Evolutionary conservation across 805 yeast species (phyloP).

Genomic region (Millerozyma acaciae): DNA sequence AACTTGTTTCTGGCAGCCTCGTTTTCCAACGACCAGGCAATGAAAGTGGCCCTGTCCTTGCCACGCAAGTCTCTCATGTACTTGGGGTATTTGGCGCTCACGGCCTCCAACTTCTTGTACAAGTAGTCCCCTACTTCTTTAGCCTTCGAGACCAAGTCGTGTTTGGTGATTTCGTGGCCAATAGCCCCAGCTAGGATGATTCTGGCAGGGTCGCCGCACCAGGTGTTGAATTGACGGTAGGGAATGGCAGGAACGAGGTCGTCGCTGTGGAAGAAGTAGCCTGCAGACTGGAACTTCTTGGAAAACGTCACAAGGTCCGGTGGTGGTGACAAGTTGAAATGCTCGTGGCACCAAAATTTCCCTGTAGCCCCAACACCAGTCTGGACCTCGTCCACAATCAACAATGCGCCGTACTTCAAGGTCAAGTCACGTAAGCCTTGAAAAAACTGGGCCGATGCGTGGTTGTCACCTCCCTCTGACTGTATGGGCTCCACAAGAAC

Average conservation of each 20-base stretch:
- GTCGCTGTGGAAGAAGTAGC: conserved; percentile 61
- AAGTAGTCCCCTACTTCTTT: conserved; percentile 65
- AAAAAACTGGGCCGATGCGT: conserved; percentile 58
- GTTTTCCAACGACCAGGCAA: conserved; percentile 71
- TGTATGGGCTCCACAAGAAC: conserved; percentile 59
- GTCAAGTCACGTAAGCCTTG: conserved; percentile 62
- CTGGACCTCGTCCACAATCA: conserved; percentile 72
- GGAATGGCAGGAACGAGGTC: conserved; percentile 56
- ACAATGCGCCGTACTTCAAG: conserved; percentile 49
- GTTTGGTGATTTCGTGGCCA: conserved; percentile 56
- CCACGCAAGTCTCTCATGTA: conserved; percentile 62
- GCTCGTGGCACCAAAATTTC: conserved; percentile 71
- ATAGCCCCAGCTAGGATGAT: conserved; percentile 72
- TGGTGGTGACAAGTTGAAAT: conserved; percentile 56
- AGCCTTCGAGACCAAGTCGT: conserved; percentile 56
- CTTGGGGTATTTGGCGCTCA: conserved; percentile 54
- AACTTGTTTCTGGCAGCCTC: conserved; percentile 58
- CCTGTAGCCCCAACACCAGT: conserved; percentile 76
- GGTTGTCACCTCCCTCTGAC: conserved; percentile 77
- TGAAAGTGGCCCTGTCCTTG: conserved; percentile 68
- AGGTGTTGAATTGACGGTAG: conserved; percentile 70
- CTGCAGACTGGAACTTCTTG: conserved; percentile 71
- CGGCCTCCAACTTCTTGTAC: conserved; percentile 49
- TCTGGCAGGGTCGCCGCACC: conserved; percentile 76
- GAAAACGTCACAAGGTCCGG: conserved; percentile 71